Conservation (phyloP, 768 basidiomycete genomes). For the Naganishia friedmannii region DNA sequence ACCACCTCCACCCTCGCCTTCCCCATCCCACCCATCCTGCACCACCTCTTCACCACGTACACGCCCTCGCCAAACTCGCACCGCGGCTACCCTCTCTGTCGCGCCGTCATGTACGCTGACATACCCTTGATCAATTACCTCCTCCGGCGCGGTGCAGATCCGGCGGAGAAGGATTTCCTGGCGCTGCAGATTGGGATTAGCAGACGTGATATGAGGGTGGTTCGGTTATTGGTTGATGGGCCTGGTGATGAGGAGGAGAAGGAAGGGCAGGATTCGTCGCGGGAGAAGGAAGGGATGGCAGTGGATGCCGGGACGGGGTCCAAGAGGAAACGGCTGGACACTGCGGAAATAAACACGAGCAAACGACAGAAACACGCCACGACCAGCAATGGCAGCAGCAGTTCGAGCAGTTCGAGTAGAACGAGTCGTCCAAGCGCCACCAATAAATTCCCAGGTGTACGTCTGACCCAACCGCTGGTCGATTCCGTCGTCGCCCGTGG, state of each 20-base stretch:
- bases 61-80: slow-evolving; percentile 64
- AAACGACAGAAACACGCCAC: neutral
- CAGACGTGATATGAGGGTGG: slow-evolving; percentile 64
- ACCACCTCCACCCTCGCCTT: neutral
- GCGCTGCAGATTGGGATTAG: slow-evolving; percentile 73
- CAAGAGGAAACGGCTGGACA: neutral
- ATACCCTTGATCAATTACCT: slow-evolving; percentile 67
- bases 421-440: neutral
- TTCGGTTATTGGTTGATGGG: slow-evolving; percentile 70
- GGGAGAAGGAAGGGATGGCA: neutral
- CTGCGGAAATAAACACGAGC: neutral
- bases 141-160: slow-evolving; percentile 70
- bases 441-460: slow-evolving; percentile 16
- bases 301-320: neutral
- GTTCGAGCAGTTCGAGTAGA: no score
- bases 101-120: slow-evolving; percentile 68
- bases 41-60: slow-evolving; percentile 51
- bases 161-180: slow-evolving; percentile 61
- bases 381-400: no score
- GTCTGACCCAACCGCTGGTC: slow-evolving; percentile 30
- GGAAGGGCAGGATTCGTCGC: neutral
- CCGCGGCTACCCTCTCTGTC: slow-evolving; percentile 76
- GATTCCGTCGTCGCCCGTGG: slow-evolving; percentile 31
- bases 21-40: slow-evolving; percentile 40
- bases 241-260: neutral